phyloP scores from a whole-genome alignment of 257 asterid species.

The Scutellaria baicalensis region DNA sequence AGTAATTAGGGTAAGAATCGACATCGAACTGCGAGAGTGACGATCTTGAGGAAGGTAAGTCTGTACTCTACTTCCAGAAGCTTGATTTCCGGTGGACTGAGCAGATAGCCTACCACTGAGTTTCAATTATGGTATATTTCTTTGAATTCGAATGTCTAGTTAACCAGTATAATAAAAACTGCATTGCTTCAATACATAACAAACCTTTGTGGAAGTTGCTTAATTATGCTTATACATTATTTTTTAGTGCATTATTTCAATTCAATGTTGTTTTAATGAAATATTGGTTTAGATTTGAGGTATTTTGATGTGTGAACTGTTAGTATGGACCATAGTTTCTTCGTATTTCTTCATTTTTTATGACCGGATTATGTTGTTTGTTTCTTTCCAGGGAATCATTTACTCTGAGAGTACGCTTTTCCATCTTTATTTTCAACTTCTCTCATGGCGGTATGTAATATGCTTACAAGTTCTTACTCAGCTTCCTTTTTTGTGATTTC shows the following conservation, averaged over 20 bases:
- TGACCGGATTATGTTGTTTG: neutral
- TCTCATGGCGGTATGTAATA: slow-evolving; percentile 29
- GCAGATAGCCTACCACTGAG: neutral
- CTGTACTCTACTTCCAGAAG: neutral
- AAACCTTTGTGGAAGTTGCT: neutral
- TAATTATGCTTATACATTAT: neutral
- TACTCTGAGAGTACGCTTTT: neutral
- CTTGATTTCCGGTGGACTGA: neutral
- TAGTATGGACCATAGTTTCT: neutral
- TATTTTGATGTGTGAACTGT: neutral
- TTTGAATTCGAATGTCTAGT: too few species aligned
- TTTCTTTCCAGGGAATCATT: slow-evolving; percentile 9
- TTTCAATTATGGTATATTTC: too few species aligned
- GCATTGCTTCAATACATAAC: neutral
- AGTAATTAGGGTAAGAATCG: neutral
- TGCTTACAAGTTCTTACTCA: neutral
- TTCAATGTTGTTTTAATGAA: too few species aligned
- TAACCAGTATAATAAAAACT: neutral
- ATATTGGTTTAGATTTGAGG: neutral
- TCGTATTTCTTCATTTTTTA: neutral
- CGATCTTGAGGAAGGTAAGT: neutral
- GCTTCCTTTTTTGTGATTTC: neutral
- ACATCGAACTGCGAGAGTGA: neutral
- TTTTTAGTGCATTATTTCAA: too few species aligned
- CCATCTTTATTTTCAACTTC: neutral